Evolutionary conservation across 2,329 filamentous ascomycete species (phyloP), one percentile per base, ranked within the genome.

Genomic region (Didymosphaeria variabile): DNA sequence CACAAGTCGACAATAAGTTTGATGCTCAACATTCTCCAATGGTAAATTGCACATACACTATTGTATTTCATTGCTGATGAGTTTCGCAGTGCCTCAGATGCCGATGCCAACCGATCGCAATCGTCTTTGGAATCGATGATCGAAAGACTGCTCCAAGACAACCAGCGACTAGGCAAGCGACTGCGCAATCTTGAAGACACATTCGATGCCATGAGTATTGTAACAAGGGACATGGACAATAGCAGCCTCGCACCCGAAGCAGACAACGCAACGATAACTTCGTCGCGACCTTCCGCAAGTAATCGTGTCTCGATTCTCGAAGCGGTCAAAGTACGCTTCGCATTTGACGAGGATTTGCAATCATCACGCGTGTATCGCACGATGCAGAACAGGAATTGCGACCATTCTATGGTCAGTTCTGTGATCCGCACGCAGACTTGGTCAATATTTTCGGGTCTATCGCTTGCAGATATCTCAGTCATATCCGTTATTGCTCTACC

Each of bases 381-480:
- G 40, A 15, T 36, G 46, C 31, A 26, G 32, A 15, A 47, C 12
- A 31, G 2, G 19, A 44, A 13, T 12, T 54, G 59, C 40, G 49
- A 61, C 42, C 42, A 45, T 8, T 62, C 60, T 3, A 53, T 59
- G 17, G 36, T 49, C 15, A 62, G 60, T 31, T 62, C 60, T 3
- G 51, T 56, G 10, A 44, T 59, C 4, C 23, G 56, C 1, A 58
- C 60, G 17, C 31, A 58, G 17, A 46, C 55, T 6, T 62, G 60
- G 60, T 62, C 60, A 4, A 52, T 62, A n/a, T 62, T 62, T 29
- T 62, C 55, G 38, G 59, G 59, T 3, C 44, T 58, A 15, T 55
- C 55, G 12, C 55, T 61, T 12, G 59, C 55, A 17, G 59, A 61
- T 23, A 55, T 61, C 29, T 61, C 59, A 4, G 36, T 55, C 8